Evolutionary conservation across 768 basidiomycete species (phyloP), one percentile per base, ranked within the genome.

Genomic region (Rhodotorula toruloides): DNA sequence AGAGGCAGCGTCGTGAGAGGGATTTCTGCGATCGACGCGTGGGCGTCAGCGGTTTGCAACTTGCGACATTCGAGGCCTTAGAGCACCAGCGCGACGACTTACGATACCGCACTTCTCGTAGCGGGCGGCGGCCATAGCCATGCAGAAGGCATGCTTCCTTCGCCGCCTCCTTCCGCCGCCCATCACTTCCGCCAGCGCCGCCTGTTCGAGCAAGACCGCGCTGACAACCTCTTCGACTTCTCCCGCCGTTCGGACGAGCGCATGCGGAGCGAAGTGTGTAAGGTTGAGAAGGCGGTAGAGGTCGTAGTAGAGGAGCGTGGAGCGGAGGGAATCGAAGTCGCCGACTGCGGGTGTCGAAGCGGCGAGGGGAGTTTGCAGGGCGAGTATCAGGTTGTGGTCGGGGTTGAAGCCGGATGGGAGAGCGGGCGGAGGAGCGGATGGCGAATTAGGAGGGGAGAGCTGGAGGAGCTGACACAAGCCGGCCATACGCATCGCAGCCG

Each of bases 401-500:
- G 21, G 21, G 44, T 12, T 12, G 44, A 12, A 46, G 44, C 44
- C 8, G 44, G 21, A 25, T 9, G 19, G 11, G 44, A 5, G 58
- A 16, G 56, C n/a, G n/a, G n/a, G 58, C 2, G 27, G 62, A 25
- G 3, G 46, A 65, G 8, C 61, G 67, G 11, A 74, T 72, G 7
- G 76, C 22, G 72, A 64, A 13, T 14, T 25, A 72, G 60, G 42
- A 12, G 63, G 32, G 5, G 72, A n/a, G 72, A 70, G 37, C 68
- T 63, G 62, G 72, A 78, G 69, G 63, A 76, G 21, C 53, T 52
- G 89, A 3, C 76, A 77, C 11, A 81, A 67, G 8, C 79, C 79
- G 61, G 76, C 75, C 80, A 96, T 86, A 71, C 97, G 91, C 90
- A 87, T 88, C 48, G 93, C 93, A 42, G 87, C 86, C 3, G 79